Percentiles rank a stretch among this genome's conserved stretches.
These are phyloP conservation scores for Sporopachydermia lactativora DNA, from an alignment of 805 yeast genomes.

Conservation along the genomic window DNA sequence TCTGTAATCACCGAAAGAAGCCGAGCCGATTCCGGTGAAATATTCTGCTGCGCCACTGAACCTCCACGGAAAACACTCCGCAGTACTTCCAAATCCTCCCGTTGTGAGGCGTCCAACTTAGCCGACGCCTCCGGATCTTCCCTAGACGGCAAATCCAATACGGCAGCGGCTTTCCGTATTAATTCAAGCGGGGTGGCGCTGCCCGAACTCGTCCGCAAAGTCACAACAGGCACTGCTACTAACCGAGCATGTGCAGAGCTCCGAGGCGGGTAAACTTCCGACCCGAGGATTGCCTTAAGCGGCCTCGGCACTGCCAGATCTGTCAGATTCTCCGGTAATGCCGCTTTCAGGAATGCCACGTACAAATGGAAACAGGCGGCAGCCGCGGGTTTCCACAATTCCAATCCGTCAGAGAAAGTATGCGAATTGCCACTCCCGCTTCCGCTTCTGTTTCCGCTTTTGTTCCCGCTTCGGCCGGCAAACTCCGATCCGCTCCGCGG, in stretches of 20 bases:
- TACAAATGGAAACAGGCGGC: slow-evolving; percentile 78
- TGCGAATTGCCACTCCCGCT: too few relatives aligned
- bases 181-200: slow-evolving; percentile 43
- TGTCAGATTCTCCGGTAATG: slow-evolving; percentile 50
- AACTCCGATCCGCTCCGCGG: too few relatives aligned
- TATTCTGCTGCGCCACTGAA: slow-evolving; percentile 39
- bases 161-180: slow-evolving; percentile 39
- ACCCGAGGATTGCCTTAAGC: slow-evolving; percentile 47
- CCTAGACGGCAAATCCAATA: slow-evolving; percentile 52
- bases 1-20: slow-evolving; percentile 27
- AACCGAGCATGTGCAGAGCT: slow-evolving; percentile 26
- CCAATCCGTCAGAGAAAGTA: slow-evolving; percentile 54
- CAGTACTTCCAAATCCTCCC: slow-evolving; percentile 66
- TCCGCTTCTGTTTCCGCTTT: too few relatives aligned
- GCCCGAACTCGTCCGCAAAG: slow-evolving; percentile 31
- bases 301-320: slow-evolving; percentile 48
- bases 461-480: slow-evolving; percentile 7
- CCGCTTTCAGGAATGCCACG: slow-evolving; percentile 62
- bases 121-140: too few relatives aligned
- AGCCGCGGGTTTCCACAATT: slow-evolving; percentile 67
- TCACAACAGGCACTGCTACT: slow-evolving; percentile 48
- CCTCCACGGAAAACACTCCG: slow-evolving; percentile 54
- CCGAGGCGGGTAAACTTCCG: slow-evolving; percentile 67
- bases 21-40: slow-evolving; percentile 64
- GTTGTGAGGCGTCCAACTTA: slow-evolving; percentile 53